Evolutionary conservation across 2,329 filamentous ascomycete genomes (phyloP), one percentile per base, ranked within the genome.

Genomic region (Apiospora aurea): DNA sequence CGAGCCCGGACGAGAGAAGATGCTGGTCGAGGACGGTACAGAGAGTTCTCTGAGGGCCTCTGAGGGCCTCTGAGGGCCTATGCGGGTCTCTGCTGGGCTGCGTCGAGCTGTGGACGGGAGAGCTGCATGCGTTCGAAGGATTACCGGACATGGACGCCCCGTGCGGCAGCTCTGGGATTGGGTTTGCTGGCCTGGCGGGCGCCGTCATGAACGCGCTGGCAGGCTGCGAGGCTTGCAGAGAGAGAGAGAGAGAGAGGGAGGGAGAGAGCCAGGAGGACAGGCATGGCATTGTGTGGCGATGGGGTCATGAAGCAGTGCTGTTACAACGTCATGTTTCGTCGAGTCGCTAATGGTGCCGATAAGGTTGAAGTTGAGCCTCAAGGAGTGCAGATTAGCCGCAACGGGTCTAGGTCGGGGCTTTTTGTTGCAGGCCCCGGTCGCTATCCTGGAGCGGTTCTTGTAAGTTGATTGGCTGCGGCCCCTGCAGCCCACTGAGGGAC

Each of bases 251-350:
- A 38, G 7, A 21, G 14, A 21, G 24, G 16, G 21, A 29, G 26
- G 26, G 26, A 29, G 26, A 29, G 34, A 38, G 7, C 34, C 7
- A 43, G 57, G 21, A 41, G 47, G 38, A 44, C 67, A 21, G 26
- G 64, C 68, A 46, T 57, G 49, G 78, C 76, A 77, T 76, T 72
- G 73, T 73, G 76, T 73, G 75, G 75, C 73, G 74, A 78, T 73
- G 79, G 74, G 57, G 74, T 77, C 80, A 70, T 86, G 85, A 86
- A 81, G 84, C 85, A 86, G 76, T 81, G 77, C 81, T 86, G 85
- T 80, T 83, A 86, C 85, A 83, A 71, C 78, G 79, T 77, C 75
- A 75, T 78, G 85, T 86, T 86, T 86, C 84, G 83, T 79, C 80
- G 83, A 70, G 61, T 74, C 74, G 73, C 75, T 74, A 75, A 75